Evolutionary conservation across 768 basidiomycete species (phyloP).

Genomic region (Boletus rubroflammeus): DNA sequence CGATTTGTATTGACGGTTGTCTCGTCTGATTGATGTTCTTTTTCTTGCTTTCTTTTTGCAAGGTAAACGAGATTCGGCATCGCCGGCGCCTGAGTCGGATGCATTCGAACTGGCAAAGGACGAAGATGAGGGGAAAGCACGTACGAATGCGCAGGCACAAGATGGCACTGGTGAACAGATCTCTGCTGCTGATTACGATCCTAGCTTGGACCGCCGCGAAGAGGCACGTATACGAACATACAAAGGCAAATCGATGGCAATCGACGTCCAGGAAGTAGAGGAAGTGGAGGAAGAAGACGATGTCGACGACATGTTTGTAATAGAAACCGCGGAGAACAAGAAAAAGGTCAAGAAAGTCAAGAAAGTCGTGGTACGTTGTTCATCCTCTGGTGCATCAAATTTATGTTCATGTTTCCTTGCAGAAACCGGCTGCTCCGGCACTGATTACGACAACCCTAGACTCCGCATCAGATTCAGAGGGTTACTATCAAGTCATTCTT

Average conservation of each 20-base stretch:
- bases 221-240: slow-evolving; percentile 72
- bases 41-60: background rate
- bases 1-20: background rate
- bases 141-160: slow-evolving; percentile 43
- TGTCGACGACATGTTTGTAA: slow-evolving; percentile 94
- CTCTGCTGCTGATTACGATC: slow-evolving; percentile 92
- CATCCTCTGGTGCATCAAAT: background rate
- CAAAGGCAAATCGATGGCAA: slow-evolving; percentile 34
- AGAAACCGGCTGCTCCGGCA: slow-evolving; percentile 55
- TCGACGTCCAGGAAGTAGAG: slow-evolving; percentile 48
- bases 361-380: slow-evolving; percentile 48
- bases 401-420: slow-evolving; percentile 3
- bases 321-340: slow-evolving; percentile 46
- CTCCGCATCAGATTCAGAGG: slow-evolving; percentile 89
- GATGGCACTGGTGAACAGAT: slow-evolving; percentile 62
- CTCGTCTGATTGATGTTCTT: background rate
- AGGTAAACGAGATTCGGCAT: slow-evolving; percentile 53
- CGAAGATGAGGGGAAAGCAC: slow-evolving; percentile 46
- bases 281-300: slow-evolving; percentile 76
- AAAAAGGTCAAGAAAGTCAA: slow-evolving; percentile 55
- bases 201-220: slow-evolving; percentile 75
- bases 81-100: slow-evolving; percentile 54
- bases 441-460: slow-evolving; percentile 79
- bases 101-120: slow-evolving; percentile 70
- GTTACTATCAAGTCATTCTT: slow-evolving; percentile 91